These are phyloP conservation scores for Teratosphaeria epicoccoides DNA, from an alignment of 2,329 filamentous ascomycete genomes.

Conservation along the genomic window DNA sequence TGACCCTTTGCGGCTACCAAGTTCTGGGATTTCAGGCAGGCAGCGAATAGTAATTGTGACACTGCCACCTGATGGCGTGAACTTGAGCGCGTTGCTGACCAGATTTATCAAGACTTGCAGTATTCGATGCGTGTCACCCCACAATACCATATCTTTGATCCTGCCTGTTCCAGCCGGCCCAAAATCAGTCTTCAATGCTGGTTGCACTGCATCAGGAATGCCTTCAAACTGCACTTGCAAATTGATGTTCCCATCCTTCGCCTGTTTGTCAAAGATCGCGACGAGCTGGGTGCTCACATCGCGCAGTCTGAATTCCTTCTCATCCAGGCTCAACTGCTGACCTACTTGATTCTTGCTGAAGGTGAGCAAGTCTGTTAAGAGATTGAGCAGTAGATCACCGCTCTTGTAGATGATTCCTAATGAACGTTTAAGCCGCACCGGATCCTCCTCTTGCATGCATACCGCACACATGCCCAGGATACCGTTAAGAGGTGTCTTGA, in stretches of 20 bases:
- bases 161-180: constrained; percentile 46
- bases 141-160: constrained; percentile 75
- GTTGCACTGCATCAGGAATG: constrained; percentile 23
- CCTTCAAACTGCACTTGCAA: constrained; percentile 64
- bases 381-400: constrained; percentile 69
- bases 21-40: constrained; percentile 46
- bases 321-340: constrained; percentile 68
- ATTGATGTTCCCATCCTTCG: constrained; percentile 64
- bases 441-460: constrained; percentile 82
- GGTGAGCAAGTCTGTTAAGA: constrained; percentile 79
- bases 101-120: constrained; percentile 89
- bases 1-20: constrained; percentile 36
- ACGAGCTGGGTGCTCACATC: constrained; percentile 74
- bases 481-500: constrained; percentile 91
- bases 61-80: constrained; percentile 66
- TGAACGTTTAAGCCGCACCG: constrained; percentile 66
- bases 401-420: constrained; percentile 84
- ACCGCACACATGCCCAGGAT: constrained; percentile 91
- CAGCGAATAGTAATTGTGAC: constrained; percentile 70
- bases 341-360: constrained; percentile 95
- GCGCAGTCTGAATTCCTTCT: constrained; percentile 74
- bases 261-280: constrained; percentile 84
- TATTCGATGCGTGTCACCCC: constrained; percentile 87
- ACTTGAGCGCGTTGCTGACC: constrained; percentile 85
- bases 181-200: constrained; percentile 29